Percentiles rank a stretch among this genome's conserved stretches.
Evolutionary conservation across 352 stramenopile genomes (phyloP).

Genomic region (Phytophthora quininea): DNA sequence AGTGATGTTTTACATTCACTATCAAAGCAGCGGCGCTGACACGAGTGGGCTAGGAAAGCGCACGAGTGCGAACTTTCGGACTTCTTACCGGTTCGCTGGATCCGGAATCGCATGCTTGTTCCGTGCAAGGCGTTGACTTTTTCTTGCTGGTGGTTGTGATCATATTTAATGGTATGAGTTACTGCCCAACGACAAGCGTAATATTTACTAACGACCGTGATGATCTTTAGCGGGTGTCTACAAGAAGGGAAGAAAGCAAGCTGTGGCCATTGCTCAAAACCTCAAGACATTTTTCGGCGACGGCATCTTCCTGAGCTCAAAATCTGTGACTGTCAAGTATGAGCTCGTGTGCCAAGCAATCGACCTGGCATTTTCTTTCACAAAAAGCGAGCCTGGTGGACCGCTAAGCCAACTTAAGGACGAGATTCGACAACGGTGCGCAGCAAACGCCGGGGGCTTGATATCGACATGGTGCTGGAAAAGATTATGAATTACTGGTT

Average conservation of each 20-base stretch:
- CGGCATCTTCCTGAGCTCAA: constrained; percentile 63
- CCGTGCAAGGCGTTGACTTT: constrained; percentile 75
- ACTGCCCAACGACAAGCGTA: too few species aligned
- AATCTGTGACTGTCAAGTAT: constrained; percentile 52
- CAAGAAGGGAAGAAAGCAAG: constrained; percentile 74
- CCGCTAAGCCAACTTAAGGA: constrained; percentile 61
- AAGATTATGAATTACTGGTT: constrained; percentile 86
- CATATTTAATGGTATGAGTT: constrained; percentile 68
- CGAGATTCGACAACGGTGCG: constrained; percentile 48
- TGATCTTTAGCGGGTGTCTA: constrained; percentile 56
- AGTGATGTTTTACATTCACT: neutral
- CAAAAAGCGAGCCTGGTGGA: constrained; percentile 43
- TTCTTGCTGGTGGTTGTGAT: constrained; percentile 80
- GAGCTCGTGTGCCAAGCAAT: constrained; percentile 74
- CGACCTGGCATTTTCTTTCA: constrained; percentile 79
- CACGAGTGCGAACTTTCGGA: constrained; percentile 69
- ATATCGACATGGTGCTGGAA: constrained; percentile 77
- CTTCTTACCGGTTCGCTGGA: constrained; percentile 75
- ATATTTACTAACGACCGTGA: too few species aligned
- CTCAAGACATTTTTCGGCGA: constrained; percentile 76
- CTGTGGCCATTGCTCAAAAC: constrained; percentile 68
- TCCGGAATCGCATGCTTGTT: constrained; percentile 78
- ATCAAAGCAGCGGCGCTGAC: too few species aligned
- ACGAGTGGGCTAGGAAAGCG: constrained; percentile 49
- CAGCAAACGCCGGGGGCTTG: constrained; percentile 37